Evolutionary conservation across 495 filamentous ascomycete genomes (phyloP).

Genomic region (Penicillium odoratum): DNA sequence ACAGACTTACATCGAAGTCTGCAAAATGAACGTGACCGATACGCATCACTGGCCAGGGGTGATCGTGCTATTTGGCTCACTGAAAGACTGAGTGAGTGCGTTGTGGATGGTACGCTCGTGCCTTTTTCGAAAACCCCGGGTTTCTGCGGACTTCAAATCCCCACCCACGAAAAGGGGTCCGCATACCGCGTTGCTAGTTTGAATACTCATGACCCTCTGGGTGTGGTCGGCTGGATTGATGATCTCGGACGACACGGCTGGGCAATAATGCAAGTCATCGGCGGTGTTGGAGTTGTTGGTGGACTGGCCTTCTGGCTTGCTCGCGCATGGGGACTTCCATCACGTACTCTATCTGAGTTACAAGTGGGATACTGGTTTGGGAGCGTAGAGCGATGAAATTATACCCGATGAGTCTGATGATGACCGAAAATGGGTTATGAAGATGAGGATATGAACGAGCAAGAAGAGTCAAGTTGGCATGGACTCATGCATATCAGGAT

Average conservation of each 20-base stretch:
- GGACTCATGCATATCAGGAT: background rate
- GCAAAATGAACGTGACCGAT: constrained; percentile 76
- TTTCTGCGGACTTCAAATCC: constrained; percentile 28
- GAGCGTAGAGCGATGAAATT: constrained; percentile 17
- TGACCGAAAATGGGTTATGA: background rate
- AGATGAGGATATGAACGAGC: constrained; percentile 4
- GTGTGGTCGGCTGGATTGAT: constrained; percentile 69
- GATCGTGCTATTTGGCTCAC: constrained; percentile 81
- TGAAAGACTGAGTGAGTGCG: constrained; percentile 70
- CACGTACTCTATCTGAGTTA: constrained; percentile 38
- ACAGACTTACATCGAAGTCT: constrained; percentile 82
- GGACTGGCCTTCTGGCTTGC: constrained; percentile 68
- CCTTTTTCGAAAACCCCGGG: constrained; percentile 44
- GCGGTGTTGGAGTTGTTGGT: constrained; percentile 70
- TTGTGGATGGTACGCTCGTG: constrained; percentile 69
- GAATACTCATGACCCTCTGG: constrained; percentile 70
- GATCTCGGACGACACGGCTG: constrained; percentile 65
- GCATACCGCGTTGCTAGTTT: constrained; percentile 35
- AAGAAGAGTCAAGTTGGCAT: background rate
- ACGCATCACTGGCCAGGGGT: constrained; percentile 65
- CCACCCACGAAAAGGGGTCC: constrained; percentile 23
- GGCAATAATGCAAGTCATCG: constrained; percentile 74
- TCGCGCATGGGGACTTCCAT: constrained; percentile 45
- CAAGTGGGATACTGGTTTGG: constrained; percentile 33
- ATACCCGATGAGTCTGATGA: background rate